Conservation (phyloP, 768 basidiomycete genomes). For the Mycena kentingensis region DNA sequence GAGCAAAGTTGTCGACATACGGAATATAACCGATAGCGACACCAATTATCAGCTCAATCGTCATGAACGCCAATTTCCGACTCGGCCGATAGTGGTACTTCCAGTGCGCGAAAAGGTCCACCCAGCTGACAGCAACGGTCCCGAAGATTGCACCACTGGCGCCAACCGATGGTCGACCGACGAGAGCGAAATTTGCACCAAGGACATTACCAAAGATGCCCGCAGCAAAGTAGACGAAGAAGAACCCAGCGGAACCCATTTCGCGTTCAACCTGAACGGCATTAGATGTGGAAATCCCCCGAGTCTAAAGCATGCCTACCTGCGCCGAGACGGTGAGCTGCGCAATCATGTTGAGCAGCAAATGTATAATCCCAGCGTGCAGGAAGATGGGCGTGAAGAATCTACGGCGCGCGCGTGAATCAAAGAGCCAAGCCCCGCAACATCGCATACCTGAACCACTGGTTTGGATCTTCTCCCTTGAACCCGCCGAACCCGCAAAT, state of each 20-base stretch:
- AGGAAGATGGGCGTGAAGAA: conserved; percentile 90
- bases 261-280: conserved; percentile 74
- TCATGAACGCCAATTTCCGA: conserved; percentile 79
- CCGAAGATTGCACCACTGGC: conserved; percentile 95
- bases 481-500: conserved; percentile 88
- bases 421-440: too few relatives aligned
- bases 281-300: background rate
- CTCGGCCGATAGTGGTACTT: conserved; percentile 81
- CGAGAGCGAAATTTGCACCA: conserved; percentile 90
- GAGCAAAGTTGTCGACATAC: conserved; percentile 74
- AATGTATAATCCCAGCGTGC: conserved; percentile 95
- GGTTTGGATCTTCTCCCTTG: conserved; percentile 43
- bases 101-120: conserved; percentile 93
- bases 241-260: conserved; percentile 86
- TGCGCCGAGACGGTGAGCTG: conserved; percentile 80
- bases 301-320: conserved; percentile 38
- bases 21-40: conserved; percentile 58
- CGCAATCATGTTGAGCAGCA: conserved; percentile 86
- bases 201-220: conserved; percentile 94
- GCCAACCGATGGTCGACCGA: conserved; percentile 86
- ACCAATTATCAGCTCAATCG: conserved; percentile 84
- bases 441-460: conserved; percentile 53
- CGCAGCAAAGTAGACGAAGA: conserved; percentile 84
- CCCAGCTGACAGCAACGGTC: conserved; percentile 81
- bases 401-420: too few relatives aligned